Percentiles rank a stretch among this genome's conserved stretches.
phyloP scores from a whole-genome alignment of 2,329 filamentous ascomycete species.

The Trichoderma atroviride region DNA sequence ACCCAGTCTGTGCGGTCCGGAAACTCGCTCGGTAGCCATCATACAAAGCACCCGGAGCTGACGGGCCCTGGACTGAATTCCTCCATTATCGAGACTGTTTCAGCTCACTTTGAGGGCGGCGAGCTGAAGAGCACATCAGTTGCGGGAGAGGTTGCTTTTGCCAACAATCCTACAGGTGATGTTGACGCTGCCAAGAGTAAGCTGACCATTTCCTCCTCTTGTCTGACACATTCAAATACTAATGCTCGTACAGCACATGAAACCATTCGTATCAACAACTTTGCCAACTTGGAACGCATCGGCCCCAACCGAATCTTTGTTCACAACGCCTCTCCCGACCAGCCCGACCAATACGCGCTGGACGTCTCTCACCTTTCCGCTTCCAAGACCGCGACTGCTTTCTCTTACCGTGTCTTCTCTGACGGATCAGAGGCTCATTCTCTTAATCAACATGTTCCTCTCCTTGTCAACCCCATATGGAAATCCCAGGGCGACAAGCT shows the following conservation, averaged over 20 bases:
- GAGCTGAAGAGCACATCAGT: slow-evolving; percentile 71
- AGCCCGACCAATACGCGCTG: slow-evolving; percentile 78
- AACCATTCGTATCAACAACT: slow-evolving; percentile 84
- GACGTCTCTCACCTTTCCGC: slow-evolving; percentile 68
- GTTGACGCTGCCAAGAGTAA: slow-evolving; percentile 52
- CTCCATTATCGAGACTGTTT: slow-evolving; percentile 91
- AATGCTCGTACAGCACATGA: slow-evolving; percentile 48
- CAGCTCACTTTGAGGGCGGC: slow-evolving; percentile 77
- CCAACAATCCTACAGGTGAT: slow-evolving; percentile 64
- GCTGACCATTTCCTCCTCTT: slow-evolving; percentile 32
- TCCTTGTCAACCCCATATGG: slow-evolving; percentile 76
- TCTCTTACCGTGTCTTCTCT: slow-evolving; percentile 87
- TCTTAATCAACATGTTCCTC: slow-evolving; percentile 64
- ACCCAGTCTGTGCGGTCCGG: slow-evolving; percentile 90
- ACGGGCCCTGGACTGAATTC: slow-evolving; percentile 78
- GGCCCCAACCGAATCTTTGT: slow-evolving; percentile 93
- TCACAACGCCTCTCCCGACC: slow-evolving; percentile 63
- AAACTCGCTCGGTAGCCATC: slow-evolving; percentile 71
- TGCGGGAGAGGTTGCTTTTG: slow-evolving; percentile 85
- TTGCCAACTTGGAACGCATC: slow-evolving; percentile 83
- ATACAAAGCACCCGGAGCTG: slow-evolving; percentile 81
- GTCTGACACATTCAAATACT: neutral
- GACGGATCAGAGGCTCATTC: slow-evolving; percentile 55
- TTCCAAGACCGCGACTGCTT: slow-evolving; percentile 73
- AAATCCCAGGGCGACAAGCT: slow-evolving; percentile 82